Evolutionary conservation across 257 asterid species (phyloP), one percentile per base, ranked within the genome.

Genomic region (Salvia hispanica): DNA sequence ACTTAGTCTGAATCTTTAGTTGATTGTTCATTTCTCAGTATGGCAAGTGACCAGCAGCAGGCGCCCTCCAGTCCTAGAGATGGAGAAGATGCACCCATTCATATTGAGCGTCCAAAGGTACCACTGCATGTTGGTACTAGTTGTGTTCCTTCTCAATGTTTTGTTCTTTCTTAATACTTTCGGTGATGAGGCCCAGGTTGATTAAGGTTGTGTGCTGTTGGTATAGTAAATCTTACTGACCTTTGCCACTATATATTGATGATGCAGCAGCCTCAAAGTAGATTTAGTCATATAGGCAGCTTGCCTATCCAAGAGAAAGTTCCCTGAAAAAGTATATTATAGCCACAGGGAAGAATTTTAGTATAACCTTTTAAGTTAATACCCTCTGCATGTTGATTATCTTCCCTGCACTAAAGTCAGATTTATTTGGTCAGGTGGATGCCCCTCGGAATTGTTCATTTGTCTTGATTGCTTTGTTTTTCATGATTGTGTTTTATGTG

Each of bases 61-160:
- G 89, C 91, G 44, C 97, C 95, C 45, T 80, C 89, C 50, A 90
- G 96, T 79, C 97, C 95, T 66, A 83, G 96, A 78, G 95, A 90
- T 68, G 97, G 95, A 71, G 99, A 90, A 48, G 96, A 88, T 74
- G 80, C 72, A 42, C 69, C 83, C 12, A 67, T 78, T 58, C 76
- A 75, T 71, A 73, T 83, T 70, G 95, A 82, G 75, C 95, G 80
- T 46, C 86, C 90, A 67, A 80, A 82, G 95, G 99, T 90, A 83
- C 62, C 72, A 73, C 42, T 16, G 62, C 64, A 66, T 58, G 71
- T 78, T 46, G 47, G 59, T 69, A 62, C 69, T 46, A 42, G 64
- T 52, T 74, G 52, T n/a, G 18, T 4, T 70, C 51, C 53, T 70
- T 50, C 69, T 55, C 42, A 61, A 44, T 46, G 44, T 66, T 62